These are phyloP conservation scores for Multifurca ochricompacta DNA, from an alignment of 768 basidiomycete species.

Conservation along the genomic window DNA sequence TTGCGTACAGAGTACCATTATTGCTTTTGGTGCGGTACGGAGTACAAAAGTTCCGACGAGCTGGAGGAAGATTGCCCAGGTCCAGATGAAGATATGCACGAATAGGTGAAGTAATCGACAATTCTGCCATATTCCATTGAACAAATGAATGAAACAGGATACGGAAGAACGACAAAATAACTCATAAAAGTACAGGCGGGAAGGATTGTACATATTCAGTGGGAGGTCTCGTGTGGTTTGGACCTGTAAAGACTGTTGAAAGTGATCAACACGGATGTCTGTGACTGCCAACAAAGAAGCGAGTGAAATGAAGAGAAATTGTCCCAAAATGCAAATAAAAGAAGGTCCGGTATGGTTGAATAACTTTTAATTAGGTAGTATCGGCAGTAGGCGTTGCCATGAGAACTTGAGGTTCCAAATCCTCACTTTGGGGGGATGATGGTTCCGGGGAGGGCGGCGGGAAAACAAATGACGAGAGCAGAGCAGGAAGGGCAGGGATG, in stretches of 20 bases:
- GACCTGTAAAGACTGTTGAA: conserved; percentile 8
- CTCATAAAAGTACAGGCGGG: conserved; percentile 10
- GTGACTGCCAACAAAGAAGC: neutral
- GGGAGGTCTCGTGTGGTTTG: neutral
- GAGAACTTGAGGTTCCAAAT: conserved; percentile 1
- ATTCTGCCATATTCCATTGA: neutral
- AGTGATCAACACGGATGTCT: conserved; percentile 5
- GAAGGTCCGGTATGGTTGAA: conserved; percentile 1
- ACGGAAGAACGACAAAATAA: neutral
- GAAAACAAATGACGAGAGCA: conserved; percentile 32
- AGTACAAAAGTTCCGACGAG: conserved; percentile 55
- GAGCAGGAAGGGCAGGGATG: conserved; percentile 56
- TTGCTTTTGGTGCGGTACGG: conserved; percentile 86
- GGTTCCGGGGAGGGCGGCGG: conserved; percentile 9
- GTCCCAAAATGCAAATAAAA: conserved; percentile 5
- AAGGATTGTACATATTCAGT: conserved; percentile 13
- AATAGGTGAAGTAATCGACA: conserved; percentile 35
- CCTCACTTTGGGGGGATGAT: neutral
- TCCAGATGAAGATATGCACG: conserved; percentile 67
- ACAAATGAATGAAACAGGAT: neutral
- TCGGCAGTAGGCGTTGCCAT: neutral
- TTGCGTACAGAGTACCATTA: conserved; percentile 65
- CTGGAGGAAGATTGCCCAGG: conserved; percentile 67
- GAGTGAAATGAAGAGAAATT: conserved; percentile 3
- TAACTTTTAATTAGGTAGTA: neutral